Evolutionary conservation across 768 basidiomycete species (phyloP), one percentile per base, ranked within the genome.

Genomic region (Russula brevipes): DNA sequence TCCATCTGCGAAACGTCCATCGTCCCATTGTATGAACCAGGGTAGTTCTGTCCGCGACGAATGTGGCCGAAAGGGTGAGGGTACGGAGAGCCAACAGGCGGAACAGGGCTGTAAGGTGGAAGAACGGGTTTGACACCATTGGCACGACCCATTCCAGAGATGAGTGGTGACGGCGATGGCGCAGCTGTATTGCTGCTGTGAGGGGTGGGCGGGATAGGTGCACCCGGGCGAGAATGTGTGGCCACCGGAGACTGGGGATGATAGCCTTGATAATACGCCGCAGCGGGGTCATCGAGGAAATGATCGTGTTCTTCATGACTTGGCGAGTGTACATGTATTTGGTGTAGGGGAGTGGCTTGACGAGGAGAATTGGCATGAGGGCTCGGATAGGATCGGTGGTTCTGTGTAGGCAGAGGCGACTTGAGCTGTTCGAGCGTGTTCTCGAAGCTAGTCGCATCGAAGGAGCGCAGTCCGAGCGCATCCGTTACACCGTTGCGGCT

Each of bases 141-240:
- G 74, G 45, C 73, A 74, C 56, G 72, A 61, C 81, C 81, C 60
- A 77, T 77, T 46, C 78, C 79, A 1, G 84, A 82, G 24, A 86
- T 71, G 31, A 85, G 74, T 0, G 89, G 88, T 1, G 85, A 87
- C 0, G 87, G 89, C 0, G 88, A 86, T 0, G 87, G 86, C 1
- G 87, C 86, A 8, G 86, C 82, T 0, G 87, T 88, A 61, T 88
- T 85, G 54, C 82, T 86, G 59, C 82, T 86, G 59, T 88, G 87
- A 3, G 88, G 89, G 0, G 90, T 91, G 0, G 90, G 89, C 0
- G 90, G 89, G 45, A 91, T 80, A 17, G 90, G 90, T 0, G 88
- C 89, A 61, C 85, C 82, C 0, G 88, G 89, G 0, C 89, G 84
- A 3, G 66, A 53, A 50, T 69, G 65, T 24, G 60, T 59, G 9